A percentile compares a stretch with the other conserved stretches of the same genome.
Evolutionary conservation across 768 basidiomycete genomes (phyloP).

Genomic region (Rhodotorula kratochvilovae): DNA sequence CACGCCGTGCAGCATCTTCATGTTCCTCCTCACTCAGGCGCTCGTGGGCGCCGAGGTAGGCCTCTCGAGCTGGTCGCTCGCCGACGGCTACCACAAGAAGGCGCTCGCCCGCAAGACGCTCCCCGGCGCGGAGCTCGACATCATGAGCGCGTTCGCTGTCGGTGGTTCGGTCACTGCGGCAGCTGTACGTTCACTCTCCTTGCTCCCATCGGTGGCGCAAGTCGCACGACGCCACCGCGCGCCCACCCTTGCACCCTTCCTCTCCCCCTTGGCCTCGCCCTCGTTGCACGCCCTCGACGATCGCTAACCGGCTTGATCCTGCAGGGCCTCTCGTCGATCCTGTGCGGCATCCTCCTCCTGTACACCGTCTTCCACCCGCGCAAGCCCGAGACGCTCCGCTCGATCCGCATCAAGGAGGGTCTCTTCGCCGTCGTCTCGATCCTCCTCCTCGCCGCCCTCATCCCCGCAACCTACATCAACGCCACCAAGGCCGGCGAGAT

Average conservation of each 20-base stretch:
- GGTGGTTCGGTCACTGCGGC: constrained; percentile 26
- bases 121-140: constrained; percentile 9
- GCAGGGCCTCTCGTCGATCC: constrained; percentile 10
- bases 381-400: constrained; percentile 25
- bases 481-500: constrained; percentile 6
- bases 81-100: constrained; percentile 14
- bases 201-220: too few relatives aligned
- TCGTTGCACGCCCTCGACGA: too few relatives aligned
- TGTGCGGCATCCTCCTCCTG: constrained; percentile 16
- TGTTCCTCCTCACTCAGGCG: constrained; percentile 12
- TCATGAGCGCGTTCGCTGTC: constrained; percentile 10
- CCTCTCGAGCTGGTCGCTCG: neutral
- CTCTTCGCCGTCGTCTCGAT: constrained; percentile 10
- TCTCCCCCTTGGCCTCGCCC: too few relatives aligned
- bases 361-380: constrained; percentile 8
- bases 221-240: neutral
- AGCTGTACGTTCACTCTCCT: neutral
- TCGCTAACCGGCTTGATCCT: neutral
- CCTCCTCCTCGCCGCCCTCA: constrained; percentile 27
- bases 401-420: constrained; percentile 34
- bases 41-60: constrained; percentile 18
- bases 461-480: constrained; percentile 23
- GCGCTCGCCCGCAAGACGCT: constrained; percentile 2
- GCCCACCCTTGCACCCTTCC: neutral
- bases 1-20: constrained; percentile 1